These are phyloP conservation scores for Saussurea involucrata DNA, from an alignment of 129 eudicot genomes.

Conservation along the genomic window DNA sequence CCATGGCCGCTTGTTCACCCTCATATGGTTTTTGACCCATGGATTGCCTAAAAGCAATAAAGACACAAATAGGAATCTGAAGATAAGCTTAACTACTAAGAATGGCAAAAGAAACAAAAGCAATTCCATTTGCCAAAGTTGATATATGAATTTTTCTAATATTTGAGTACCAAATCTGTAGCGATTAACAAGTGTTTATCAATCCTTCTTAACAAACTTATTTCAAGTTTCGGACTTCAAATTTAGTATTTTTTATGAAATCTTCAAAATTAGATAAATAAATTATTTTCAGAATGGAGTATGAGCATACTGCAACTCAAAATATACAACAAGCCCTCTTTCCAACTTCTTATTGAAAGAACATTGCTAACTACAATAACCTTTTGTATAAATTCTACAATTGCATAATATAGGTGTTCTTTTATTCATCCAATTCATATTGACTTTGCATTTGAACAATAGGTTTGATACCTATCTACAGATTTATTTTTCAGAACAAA, in stretches of 20 bases:
- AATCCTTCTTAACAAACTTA: not conserved
- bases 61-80: not conserved
- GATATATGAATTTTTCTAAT: not conserved
- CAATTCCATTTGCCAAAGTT: not conserved
- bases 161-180: not conserved
- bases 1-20: constrained; percentile 13
- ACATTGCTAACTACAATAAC: not conserved
- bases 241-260: not conserved
- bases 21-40: constrained; percentile 27
- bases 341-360: not conserved
- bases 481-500: not conserved
- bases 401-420: not conserved
- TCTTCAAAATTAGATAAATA: not conserved
- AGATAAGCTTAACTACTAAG: not conserved
- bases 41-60: not conserved
- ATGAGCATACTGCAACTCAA: not conserved
- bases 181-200: not conserved
- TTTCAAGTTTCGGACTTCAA: not conserved
- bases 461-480: not conserved
- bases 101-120: not conserved
- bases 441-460: not conserved
- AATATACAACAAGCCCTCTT: not conserved
- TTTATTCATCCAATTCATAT: not conserved
- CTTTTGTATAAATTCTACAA: not conserved
- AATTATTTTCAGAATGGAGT: not conserved